Conservation (phyloP, 345 rosid species). For the Bruguiera gymnorhiza region DNA sequence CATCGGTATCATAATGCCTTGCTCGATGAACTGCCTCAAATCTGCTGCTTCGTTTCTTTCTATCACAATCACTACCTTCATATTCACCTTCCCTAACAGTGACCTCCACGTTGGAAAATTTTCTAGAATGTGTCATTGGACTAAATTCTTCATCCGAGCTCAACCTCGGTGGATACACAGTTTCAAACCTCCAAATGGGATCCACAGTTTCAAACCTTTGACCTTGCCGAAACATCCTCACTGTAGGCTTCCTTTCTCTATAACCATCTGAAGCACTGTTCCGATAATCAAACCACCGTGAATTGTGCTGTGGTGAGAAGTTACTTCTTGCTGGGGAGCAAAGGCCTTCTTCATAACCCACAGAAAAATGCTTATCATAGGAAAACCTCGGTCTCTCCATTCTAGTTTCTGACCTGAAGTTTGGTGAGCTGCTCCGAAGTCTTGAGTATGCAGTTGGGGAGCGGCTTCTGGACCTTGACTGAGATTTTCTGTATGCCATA, state of each 20-base stretch:
- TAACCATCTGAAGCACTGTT: conserved; percentile 27
- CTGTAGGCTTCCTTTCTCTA: conserved; percentile 40
- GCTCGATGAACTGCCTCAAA: conserved; percentile 28
- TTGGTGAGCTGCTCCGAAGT: conserved; percentile 42
- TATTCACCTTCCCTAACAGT: conserved; percentile 27
- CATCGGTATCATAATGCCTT: conserved; percentile 26
- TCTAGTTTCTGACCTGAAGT: conserved; percentile 32
- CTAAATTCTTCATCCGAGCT: conserved; percentile 26
- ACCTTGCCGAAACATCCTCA: conserved; percentile 27
- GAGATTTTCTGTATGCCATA: conserved; percentile 29
- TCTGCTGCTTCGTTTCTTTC: conserved; percentile 28
- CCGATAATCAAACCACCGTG: conserved; percentile 39
- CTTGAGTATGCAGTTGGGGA: conserved; percentile 40
- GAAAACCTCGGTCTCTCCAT: conserved; percentile 39
- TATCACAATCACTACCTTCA: conserved; percentile 31
- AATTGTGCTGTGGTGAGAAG: conserved; percentile 30
- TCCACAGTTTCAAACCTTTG: conserved; percentile 38
- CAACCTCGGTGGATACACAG: conserved; percentile 12
- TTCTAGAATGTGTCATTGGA: conserved; percentile 25
- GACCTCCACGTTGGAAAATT: conserved; percentile 23
- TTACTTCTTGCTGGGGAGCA: conserved; percentile 34
- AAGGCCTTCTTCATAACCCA: conserved; percentile 36
- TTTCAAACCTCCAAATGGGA: conserved; percentile 35
- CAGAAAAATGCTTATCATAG: conserved; percentile 38
- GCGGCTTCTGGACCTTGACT: conserved; percentile 49